These are phyloP conservation scores for Leptosphaerulina australis DNA, from an alignment of 2,329 filamentous ascomycete genomes.

Conservation along the genomic window DNA sequence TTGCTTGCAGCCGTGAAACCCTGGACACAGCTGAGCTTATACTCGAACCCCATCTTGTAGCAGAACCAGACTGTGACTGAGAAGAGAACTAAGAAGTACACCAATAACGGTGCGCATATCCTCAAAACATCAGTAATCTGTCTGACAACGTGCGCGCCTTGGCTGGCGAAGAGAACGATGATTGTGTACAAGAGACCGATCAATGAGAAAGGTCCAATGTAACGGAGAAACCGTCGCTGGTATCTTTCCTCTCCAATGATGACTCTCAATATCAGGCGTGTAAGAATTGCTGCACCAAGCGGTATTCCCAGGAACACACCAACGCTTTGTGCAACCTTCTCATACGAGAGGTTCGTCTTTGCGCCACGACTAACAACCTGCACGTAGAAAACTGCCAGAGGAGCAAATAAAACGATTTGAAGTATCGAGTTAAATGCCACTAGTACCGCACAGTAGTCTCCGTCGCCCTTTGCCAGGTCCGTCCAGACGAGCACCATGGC, in stretches of 20 bases:
- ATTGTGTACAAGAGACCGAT: conserved; percentile 88
- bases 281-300: conserved; percentile 77
- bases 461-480: conserved; percentile 74
- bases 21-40: conserved; percentile 73
- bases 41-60: conserved; percentile 73
- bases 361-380: conserved; percentile 65
- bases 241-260: conserved; percentile 67
- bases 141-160: conserved; percentile 79
- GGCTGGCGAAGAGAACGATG: conserved; percentile 81
- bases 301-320: conserved; percentile 85
- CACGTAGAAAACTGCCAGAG: conserved; percentile 61
- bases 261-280: conserved; percentile 66
- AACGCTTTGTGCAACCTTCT: conserved; percentile 76
- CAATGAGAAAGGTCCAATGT: conserved; percentile 74
- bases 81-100: conserved; percentile 83
- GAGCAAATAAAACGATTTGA: conserved; percentile 57
- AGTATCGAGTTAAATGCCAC: conserved; percentile 57
- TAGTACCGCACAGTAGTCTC: conserved; percentile 75
- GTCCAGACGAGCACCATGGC: conserved; percentile 90
- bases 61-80: conserved; percentile 68
- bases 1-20: conserved; percentile 92
- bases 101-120: conserved; percentile 78
- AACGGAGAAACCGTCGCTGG: conserved; percentile 70
- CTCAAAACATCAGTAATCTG: conserved; percentile 84
- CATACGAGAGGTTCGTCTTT: conserved; percentile 61